Evolutionary conservation across 2,329 filamentous ascomycete genomes (phyloP).

Genomic region (Chaetomiaceae sp.): DNA sequence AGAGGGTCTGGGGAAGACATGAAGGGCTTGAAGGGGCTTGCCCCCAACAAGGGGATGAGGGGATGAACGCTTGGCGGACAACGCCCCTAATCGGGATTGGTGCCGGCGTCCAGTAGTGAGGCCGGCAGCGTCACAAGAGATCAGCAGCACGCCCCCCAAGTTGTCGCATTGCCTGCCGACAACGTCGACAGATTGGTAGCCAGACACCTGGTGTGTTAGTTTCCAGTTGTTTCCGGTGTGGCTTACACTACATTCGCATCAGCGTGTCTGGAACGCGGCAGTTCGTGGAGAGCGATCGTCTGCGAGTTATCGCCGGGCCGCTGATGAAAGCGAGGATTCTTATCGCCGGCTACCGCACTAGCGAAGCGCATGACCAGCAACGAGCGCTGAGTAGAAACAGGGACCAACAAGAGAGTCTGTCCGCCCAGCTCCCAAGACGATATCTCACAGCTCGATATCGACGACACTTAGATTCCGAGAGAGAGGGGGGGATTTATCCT

Average conservation of each 20-base stretch:
- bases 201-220: not conserved
- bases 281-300: constrained; percentile 2
- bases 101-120: constrained; percentile 13
- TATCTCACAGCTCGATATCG: too few species aligned
- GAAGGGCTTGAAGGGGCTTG: not conserved
- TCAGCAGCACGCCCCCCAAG: not conserved
- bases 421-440: too few species aligned
- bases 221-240: not conserved
- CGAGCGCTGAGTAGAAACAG: not conserved
- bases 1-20: not conserved
- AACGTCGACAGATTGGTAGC: not conserved
- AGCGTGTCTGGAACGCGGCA: constrained; percentile 12
- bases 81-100: not conserved
- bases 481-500: not conserved
- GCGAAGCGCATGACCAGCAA: not conserved
- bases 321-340: not conserved
- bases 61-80: constrained; percentile 2
- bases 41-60: too few species aligned
- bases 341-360: not conserved
- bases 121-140: not conserved
- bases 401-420: too few species aligned
- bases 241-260: constrained; percentile 15
- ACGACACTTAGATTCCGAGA: not conserved
- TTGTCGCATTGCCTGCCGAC: not conserved
- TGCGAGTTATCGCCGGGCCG: constrained; percentile 7